phyloP scores from a whole-genome alignment of 2,329 filamentous ascomycete species.

The Thermochaetoides dissita region DNA sequence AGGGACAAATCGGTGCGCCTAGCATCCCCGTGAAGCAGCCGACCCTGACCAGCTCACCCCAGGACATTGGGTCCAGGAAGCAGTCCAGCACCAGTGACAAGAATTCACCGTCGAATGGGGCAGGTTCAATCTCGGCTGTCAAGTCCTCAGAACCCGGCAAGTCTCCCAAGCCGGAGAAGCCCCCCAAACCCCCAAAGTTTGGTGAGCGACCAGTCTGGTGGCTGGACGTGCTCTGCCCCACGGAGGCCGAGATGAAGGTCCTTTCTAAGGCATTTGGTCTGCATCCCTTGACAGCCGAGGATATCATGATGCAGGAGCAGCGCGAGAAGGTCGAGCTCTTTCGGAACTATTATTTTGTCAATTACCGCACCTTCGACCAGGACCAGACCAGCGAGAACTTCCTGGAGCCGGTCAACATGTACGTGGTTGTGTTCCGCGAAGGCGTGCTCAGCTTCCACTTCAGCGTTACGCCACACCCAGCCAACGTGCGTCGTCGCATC shows the following conservation, averaged over 20 bases:
- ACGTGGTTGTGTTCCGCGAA: constrained; percentile 90
- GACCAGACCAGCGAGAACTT: constrained; percentile 81
- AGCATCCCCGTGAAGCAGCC: constrained; percentile 32
- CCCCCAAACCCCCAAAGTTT: constrained; percentile 30
- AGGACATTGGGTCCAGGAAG: constrained; percentile 10
- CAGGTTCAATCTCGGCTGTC: too few relatives aligned
- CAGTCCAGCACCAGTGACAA: constrained; percentile 16
- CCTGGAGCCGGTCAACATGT: constrained; percentile 92
- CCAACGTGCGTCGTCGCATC: constrained; percentile 86
- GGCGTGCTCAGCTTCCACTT: constrained; percentile 96
- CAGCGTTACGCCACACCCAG: constrained; percentile 86
- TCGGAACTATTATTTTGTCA: constrained; percentile 96
- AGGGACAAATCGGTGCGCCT: constrained; percentile 26
- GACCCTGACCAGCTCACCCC: constrained; percentile 23
- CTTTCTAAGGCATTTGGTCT: constrained; percentile 88
- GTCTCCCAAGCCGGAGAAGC: constrained; percentile 8
- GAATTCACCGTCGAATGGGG: too few relatives aligned
- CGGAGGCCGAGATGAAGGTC: constrained; percentile 89
- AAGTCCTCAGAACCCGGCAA: constrained; percentile 18
- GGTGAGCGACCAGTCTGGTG: constrained; percentile 90
- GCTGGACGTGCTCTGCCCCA: constrained; percentile 84
- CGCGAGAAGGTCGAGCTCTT: constrained; percentile 98
- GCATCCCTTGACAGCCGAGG: constrained; percentile 86
- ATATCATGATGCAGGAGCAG: constrained; percentile 93
- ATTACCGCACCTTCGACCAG: constrained; percentile 95